Conservation (phyloP, 2,329 filamentous ascomycete species). For the Fusarium tricinctum region DNA sequence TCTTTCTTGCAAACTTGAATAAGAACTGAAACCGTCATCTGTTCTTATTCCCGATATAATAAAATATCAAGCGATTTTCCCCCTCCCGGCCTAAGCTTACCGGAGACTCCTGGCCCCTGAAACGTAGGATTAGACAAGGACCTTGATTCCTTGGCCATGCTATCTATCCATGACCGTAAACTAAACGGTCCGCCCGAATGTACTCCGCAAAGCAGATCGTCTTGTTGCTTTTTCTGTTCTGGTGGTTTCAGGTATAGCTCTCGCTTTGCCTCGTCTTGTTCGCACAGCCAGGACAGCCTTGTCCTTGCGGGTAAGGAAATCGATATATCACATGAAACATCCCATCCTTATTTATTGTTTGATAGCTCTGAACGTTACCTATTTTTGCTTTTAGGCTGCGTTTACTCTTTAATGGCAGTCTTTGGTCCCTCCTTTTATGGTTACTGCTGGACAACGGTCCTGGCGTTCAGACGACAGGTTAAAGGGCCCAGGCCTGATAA, state of each 20-base stretch:
- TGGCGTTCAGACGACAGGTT: neutral
- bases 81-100: slow-evolving; percentile 10
- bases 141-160: slow-evolving; percentile 9
- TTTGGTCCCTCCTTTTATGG: neutral
- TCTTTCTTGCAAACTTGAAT: neutral
- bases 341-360: neutral
- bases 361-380: neutral
- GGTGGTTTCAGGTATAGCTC: slow-evolving; percentile 37
- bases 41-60: neutral
- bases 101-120: slow-evolving; percentile 22
- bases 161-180: neutral
- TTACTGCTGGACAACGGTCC: neutral
- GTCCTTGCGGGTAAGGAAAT: slow-evolving; percentile 8
- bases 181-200: slow-evolving; percentile 9
- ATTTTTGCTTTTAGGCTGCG: slow-evolving; percentile 7
- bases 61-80: slow-evolving; percentile 9
- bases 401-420: neutral
- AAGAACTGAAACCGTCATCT: neutral
- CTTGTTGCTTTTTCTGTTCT: slow-evolving; percentile 15
- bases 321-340: slow-evolving; percentile 32
- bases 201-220: slow-evolving; percentile 11
- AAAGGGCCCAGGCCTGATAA: neutral
- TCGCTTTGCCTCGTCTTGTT: slow-evolving; percentile 4
- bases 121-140: slow-evolving; percentile 16
- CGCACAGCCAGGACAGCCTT: slow-evolving; percentile 19